Base-by-base conservation (phyloP, 176 grass and related monocot species). In the Poa annua region DNA sequence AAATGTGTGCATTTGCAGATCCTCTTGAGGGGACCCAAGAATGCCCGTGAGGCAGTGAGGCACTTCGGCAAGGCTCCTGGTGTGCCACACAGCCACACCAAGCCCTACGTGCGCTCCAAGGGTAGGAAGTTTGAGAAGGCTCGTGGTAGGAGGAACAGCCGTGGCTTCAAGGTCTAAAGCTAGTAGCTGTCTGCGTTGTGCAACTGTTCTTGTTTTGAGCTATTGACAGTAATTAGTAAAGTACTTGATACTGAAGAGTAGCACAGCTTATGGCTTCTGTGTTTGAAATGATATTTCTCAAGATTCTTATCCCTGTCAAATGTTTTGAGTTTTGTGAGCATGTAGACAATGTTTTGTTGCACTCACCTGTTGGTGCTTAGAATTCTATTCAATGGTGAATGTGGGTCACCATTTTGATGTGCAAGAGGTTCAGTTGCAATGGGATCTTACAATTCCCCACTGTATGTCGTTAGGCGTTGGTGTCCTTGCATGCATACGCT, bases 51-150 rank as follows among this genome's bases (percentile, higher is more conserved):
- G 60, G 92, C 89, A 0, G 89, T 91, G 16, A 88, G 26, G 82
- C 92, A 94, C 84, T 94, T 94, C 0, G 92, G 92, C 29, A 90
- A 90, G 72, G 92, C 92, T 49, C 92, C 92, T 79, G 92, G 92
- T 53, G 92, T 94, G 63, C 92, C 89, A 1, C 89, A 94, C 84
- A 94, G 92, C 86, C 86, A 91, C 80, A 94, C 92, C 12, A 94
- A 94, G 82, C 92, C 92, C 0, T 94, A 94, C 0, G 92, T 94
- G 20, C 89, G 92, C 76, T 81, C 92, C 42, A 94, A 94, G 86
- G 92, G 92, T 32, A 88, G 86, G 66, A 94, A 94, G 76, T 94
- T 94, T 2, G 92, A 94, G 74, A 90, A 91, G 73, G 92, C 92
- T 36, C 89, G 92, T 55, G 92, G 92, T 16, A 83, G 86, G 71